Conservation (phyloP, 2,329 filamentous ascomycete genomes). For the Alternaria metachromatica region DNA sequence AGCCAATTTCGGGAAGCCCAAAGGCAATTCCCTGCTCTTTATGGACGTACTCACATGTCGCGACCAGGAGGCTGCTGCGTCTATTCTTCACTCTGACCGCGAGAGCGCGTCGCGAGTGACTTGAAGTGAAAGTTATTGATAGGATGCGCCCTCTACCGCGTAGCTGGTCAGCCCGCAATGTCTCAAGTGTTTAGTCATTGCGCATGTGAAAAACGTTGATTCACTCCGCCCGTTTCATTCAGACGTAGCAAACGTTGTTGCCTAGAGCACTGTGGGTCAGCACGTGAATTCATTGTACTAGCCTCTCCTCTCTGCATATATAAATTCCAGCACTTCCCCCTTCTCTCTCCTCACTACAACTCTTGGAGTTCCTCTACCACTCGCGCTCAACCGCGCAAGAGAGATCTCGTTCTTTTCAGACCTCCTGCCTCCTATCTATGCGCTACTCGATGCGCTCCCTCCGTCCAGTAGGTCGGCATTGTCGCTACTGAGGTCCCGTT, state of each 20-base stretch:
- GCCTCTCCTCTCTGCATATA: background rate
- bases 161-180: too few species aligned
- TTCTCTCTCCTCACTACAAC: background rate
- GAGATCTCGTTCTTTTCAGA: background rate
- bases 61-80: too few species aligned
- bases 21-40: too few species aligned
- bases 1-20: too few species aligned
- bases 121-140: too few species aligned
- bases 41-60: too few species aligned
- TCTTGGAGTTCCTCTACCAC: background rate
- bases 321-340: background rate
- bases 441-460: background rate
- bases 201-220: fast-evolving
- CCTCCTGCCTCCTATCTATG: background rate
- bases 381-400: background rate
- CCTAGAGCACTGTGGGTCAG: background rate
- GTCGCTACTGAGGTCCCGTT: background rate
- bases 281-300: background rate
- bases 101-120: too few species aligned
- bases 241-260: background rate
- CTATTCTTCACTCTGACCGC: too few species aligned
- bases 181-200: background rate
- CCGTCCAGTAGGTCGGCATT: background rate
- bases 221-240: background rate
- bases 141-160: too few species aligned